A percentile compares a stretch with the other conserved stretches of the same genome.
These are phyloP conservation scores for Fusarium sp. DNA, from an alignment of 2,329 filamentous ascomycete species.

Conservation along the genomic window DNA sequence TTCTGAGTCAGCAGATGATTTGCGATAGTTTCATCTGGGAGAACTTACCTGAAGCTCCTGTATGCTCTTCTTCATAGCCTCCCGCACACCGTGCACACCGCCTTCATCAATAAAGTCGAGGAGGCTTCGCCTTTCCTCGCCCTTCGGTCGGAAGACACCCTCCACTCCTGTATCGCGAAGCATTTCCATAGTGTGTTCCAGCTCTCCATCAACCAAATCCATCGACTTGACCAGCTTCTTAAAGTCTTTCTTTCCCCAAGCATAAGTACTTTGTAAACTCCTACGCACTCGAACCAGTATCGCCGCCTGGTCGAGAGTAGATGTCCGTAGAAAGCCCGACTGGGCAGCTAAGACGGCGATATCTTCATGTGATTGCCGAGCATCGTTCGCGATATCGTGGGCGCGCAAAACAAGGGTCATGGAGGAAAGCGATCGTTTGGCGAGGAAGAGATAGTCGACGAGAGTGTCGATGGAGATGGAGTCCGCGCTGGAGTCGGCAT, in stretches of 20 bases:
- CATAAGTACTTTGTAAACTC: constrained; percentile 67
- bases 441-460: constrained; percentile 84
- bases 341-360: constrained; percentile 79
- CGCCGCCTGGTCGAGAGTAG: constrained; percentile 68
- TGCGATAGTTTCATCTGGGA: not conserved
- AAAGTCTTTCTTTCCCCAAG: constrained; percentile 71
- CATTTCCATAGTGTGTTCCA: constrained; percentile 75
- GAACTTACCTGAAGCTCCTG: constrained; percentile 73
- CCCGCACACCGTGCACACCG: constrained; percentile 74
- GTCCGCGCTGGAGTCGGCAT: constrained; percentile 24
- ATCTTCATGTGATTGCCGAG: constrained; percentile 82
- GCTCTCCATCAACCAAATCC: constrained; percentile 73
- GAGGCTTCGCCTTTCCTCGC: constrained; percentile 71
- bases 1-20: constrained; percentile 18
- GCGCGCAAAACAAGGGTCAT: constrained; percentile 87
- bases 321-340: constrained; percentile 74
- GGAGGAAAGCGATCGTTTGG: constrained; percentile 88
- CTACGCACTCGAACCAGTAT: constrained; percentile 66
- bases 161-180: constrained; percentile 75
- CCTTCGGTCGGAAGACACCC: constrained; percentile 69
- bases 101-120: constrained; percentile 83
- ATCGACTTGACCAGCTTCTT: constrained; percentile 72
- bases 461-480: constrained; percentile 75
- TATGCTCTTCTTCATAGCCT: constrained; percentile 77
- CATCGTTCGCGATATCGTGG: constrained; percentile 84